Evolutionary conservation across 441 rosid genomes (phyloP).

Genomic region (Melastoma candidum): DNA sequence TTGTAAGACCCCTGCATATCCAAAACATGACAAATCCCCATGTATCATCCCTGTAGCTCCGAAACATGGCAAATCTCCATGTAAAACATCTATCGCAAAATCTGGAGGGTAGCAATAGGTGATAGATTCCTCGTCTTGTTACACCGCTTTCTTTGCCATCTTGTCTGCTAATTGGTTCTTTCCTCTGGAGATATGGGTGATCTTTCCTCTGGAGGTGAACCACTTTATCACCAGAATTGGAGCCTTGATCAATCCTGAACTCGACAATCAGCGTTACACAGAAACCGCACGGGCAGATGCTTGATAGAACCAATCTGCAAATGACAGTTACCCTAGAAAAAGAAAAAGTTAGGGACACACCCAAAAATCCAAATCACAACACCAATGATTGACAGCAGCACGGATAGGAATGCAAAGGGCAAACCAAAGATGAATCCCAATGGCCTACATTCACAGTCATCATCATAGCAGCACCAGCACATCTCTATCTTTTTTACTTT

Average conservation of each 20-base stretch:
- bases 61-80: too few relatives aligned
- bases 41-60: too few relatives aligned
- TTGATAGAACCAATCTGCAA: conserved; percentile 42
- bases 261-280: conserved; percentile 55
- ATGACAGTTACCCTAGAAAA: neutral
- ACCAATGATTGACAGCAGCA: conserved; percentile 61
- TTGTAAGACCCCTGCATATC: too few relatives aligned
- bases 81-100: too few relatives aligned
- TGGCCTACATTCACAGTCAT: conserved; percentile 64
- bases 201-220: conserved; percentile 34
- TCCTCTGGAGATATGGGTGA: too few relatives aligned
- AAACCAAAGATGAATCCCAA: conserved; percentile 80
- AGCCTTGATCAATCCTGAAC: conserved; percentile 48
- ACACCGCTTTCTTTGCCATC: too few relatives aligned
- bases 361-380: conserved; percentile 73
- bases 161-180: too few relatives aligned
- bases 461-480: conserved; percentile 35
- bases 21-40: too few relatives aligned
- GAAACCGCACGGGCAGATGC: conserved; percentile 61
- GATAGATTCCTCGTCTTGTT: too few relatives aligned
- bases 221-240: conserved; percentile 54
- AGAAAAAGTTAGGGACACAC: conserved; percentile 25
- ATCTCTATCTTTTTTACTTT: conserved; percentile 11
- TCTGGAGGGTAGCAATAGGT: too few relatives aligned
- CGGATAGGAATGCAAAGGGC: conserved; percentile 74